Percentiles rank a stretch among this genome's conserved stretches.
Evolutionary conservation across 176 grass and related monocot genomes (phyloP).

Genomic region (Ampelocalamus luodianensis): DNA sequence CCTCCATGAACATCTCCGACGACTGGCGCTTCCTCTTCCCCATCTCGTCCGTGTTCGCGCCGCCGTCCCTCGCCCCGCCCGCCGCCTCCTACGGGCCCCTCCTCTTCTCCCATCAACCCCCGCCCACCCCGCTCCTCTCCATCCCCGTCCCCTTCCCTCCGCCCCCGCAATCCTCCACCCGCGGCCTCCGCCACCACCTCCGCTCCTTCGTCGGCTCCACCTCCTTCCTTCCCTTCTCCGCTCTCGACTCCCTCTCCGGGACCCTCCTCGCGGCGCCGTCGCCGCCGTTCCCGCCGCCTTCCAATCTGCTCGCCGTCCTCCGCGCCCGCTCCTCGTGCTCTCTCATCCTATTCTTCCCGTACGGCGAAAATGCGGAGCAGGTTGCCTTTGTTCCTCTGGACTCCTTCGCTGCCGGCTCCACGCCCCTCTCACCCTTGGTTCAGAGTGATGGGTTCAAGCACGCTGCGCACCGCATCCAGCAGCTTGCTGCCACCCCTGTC

Average conservation of each 20-base stretch:
- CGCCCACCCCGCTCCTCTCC: slow-evolving; percentile 20
- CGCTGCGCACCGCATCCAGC: slow-evolving; percentile 61
- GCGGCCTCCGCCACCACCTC: slow-evolving; percentile 36
- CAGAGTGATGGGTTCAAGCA: slow-evolving; percentile 67
- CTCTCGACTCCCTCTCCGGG: slow-evolving; percentile 30
- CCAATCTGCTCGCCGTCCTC: slow-evolving; percentile 54
- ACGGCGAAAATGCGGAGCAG: slow-evolving; percentile 57
- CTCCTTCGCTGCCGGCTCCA: slow-evolving; percentile 5
- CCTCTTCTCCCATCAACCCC: slow-evolving; percentile 37
- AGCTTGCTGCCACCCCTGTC: slow-evolving; percentile 40
- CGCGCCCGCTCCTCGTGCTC: slow-evolving; percentile 13
- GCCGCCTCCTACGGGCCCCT: slow-evolving; percentile 33
- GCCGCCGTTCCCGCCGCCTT: slow-evolving; percentile 34
- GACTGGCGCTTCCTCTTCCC: slow-evolving; percentile 60
- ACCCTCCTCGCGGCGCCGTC: slow-evolving; percentile 35
- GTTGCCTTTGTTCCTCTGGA: slow-evolving; percentile 49
- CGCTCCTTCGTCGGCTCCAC: slow-evolving; percentile 40
- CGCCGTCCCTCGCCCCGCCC: slow-evolving; percentile 38
- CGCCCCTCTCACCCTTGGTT: slow-evolving; percentile 39
- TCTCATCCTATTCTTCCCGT: slow-evolving; percentile 59
- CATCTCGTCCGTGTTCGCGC: slow-evolving; percentile 43
- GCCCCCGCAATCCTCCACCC: slow-evolving; percentile 1
- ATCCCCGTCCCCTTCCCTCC: slow-evolving; percentile 21
- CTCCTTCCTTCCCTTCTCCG: slow-evolving; percentile 56
- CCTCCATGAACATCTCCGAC: slow-evolving; percentile 54